A percentile compares a stretch with the other conserved stretches of the same genome.
These are phyloP conservation scores for Platismatia glauca DNA, from an alignment of 495 filamentous ascomycete species.

Conservation along the genomic window DNA sequence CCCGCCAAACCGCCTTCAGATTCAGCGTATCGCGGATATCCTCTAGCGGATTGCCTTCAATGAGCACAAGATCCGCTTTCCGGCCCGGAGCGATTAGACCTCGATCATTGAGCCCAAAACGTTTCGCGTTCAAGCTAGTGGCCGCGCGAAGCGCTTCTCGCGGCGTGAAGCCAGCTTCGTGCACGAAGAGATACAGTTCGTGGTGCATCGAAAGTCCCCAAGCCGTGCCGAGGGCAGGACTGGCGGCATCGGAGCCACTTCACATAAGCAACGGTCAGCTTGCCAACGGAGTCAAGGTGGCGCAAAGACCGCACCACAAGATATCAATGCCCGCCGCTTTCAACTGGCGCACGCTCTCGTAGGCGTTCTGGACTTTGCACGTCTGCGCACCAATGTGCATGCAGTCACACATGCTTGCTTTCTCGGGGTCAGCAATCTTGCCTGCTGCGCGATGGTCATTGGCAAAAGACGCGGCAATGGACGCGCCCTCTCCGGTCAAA, in stretches of 20 bases:
- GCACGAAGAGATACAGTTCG: constrained; percentile 2
- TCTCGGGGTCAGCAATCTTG: not conserved
- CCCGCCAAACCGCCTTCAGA: not conserved
- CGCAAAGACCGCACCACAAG: not conserved
- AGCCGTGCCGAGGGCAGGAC: not conserved
- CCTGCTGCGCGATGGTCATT: not conserved
- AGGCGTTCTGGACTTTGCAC: constrained; percentile 6
- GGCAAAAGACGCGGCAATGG: not conserved
- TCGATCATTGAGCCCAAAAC: not conserved
- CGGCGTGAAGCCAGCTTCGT: not conserved
- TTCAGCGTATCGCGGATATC: constrained; percentile 2
- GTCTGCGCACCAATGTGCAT: not conserved
- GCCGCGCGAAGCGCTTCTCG: constrained; percentile 9
- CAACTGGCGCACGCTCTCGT: constrained; percentile 5
- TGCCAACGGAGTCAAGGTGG: not conserved
- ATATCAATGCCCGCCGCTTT: constrained; percentile 9
- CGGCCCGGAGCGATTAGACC: constrained; percentile 1
- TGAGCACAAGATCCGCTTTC: constrained; percentile 4
- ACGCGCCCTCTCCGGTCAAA: not conserved
- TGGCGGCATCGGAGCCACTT: constrained; percentile 6
- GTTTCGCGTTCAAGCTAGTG: constrained; percentile 2
- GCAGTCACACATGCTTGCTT: constrained; percentile 5
- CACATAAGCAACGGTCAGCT: not conserved
- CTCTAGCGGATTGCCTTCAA: constrained; percentile 10
- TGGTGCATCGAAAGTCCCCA: constrained; percentile 6